Evolutionary conservation across 2,329 filamentous ascomycete genomes (phyloP), one percentile per base, ranked within the genome.

Genomic region (Claviceps spartinae): DNA sequence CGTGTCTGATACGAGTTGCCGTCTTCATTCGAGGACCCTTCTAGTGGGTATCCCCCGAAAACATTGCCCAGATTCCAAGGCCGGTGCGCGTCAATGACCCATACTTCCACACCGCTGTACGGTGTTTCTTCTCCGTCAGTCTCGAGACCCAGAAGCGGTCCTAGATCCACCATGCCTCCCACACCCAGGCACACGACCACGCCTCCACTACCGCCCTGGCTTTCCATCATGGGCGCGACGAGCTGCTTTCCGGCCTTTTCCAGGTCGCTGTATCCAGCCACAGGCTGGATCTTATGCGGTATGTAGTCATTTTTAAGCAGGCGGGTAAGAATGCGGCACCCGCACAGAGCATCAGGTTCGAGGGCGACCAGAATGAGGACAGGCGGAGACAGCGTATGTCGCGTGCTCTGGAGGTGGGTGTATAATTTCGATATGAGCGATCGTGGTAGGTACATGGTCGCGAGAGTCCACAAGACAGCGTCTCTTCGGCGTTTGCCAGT

Each of bases 251-350:
- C 90, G 22, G 85, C 85, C 59, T 81, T 83, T 63, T 87, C 78
- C 47, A 98, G 79, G 66, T 97, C 93, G 58, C 81, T 83, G 80
- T 96, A 97, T 52, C 93, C 93, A 20, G 88, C 82, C 51, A 98
- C 85, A 1, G 93, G 93, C 62, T 96, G 88, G 63, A 97, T 95
- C 70, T 96, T 97, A 72, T 97, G 91, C 14, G 86, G 87, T 60
- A 98, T 95, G 65, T 95, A 97, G 73, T 98, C 93, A 75, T 91
- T 86, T 70, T 95, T 96, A 55, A 98, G 76, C n/a, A 98, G 77
- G 49, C 85, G 79, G 2, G 91, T 95, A 47, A 98, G 81, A 55
- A 98, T 96, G 55, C 90, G 88, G 66, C 89, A 95, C 56, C 90
- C 93, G 69, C 91, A 97, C 56, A 98, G 81, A 57, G 93, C 87